Base-by-base conservation (phyloP, 768 basidiomycete genomes). In the Collybia nuda region DNA sequence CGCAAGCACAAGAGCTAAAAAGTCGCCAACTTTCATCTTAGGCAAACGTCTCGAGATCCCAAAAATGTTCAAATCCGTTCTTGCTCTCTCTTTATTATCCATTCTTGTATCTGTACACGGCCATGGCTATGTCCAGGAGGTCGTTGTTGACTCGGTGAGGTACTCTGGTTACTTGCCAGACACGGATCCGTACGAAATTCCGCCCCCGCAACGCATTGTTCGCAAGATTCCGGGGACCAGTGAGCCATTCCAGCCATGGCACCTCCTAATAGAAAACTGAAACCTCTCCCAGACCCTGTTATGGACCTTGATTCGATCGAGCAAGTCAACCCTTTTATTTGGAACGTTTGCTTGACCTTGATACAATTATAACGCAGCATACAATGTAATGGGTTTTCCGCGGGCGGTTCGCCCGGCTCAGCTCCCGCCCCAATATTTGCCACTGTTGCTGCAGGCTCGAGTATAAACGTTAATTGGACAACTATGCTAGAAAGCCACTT, bases 71-170 rank as follows among this genome's bases (percentile, higher is more conserved):
- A 54, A 46, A 15, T 39, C 50, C 24, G 44, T 51, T 21, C 14
- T 49, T 6, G 44, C 40, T 32, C 28, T 56, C 41, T 45, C 47
- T 15, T 24, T 51, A 17, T 41, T 50, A 23, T 36, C 49, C 40
- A 53, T 41, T 2, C 35, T 58, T 36, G 40, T 54, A 9, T 56
- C 60, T 39, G 68, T 66, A 24, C 38, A 50, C 12, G 71, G 62
- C 7, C 74, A 76, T 51, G 73, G 74, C 32, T 74, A 71, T 48
- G 71, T 76, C 15, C 68, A 71, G 48, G 67, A 71, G 42, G 62
- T 73, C n/a, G 62, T 60, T 8, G 47, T 67, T 14, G 69, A 67
- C 1, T 61, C 63, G 6, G 62, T 63, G 5, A 62, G 60, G n/a
- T 72, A 72, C 46, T 65, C 69, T 5, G 73, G 1, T 26, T 74